Evolutionary conservation across 2,329 filamentous ascomycete genomes (phyloP).

Genomic region (Aspergillus fructus): DNA sequence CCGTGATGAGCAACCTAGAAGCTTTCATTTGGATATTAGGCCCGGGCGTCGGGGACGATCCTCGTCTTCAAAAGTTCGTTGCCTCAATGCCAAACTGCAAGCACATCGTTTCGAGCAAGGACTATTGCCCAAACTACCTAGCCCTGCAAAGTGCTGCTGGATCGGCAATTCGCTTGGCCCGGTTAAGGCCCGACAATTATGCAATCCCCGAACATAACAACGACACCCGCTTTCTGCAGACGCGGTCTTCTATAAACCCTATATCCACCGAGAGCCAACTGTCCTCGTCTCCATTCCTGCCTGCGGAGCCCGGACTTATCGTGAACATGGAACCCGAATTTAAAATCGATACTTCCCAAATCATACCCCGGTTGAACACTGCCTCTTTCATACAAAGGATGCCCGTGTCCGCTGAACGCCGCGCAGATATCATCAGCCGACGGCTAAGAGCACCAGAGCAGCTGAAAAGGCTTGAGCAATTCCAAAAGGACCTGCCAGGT

Average conservation of each 20-base stretch:
- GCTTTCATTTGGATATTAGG: conserved; percentile 82
- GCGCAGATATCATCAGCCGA: conserved; percentile 27
- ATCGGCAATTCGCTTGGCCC: conserved; percentile 67
- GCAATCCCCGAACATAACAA: conserved; percentile 67
- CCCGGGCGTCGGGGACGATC: conserved; percentile 62
- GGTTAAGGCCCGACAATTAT: conserved; percentile 73
- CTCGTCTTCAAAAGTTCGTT: conserved; percentile 69
- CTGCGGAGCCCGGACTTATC: conserved; percentile 43
- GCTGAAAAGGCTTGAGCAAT: conserved; percentile 38
- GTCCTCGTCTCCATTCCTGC: conserved; percentile 25
- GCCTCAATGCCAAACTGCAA: conserved; percentile 57
- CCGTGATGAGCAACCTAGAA: conserved; percentile 66
- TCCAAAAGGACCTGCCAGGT: conserved; percentile 66
- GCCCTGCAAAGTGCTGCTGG: conserved; percentile 65
- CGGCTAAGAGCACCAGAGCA: conserved; percentile 30
- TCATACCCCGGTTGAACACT: conserved; percentile 29
- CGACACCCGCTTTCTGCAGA: conserved; percentile 42
- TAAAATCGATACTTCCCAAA: conserved; percentile 30
- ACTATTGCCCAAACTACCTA: conserved; percentile 74
- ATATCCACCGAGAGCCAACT: background rate
- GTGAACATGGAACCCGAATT: conserved; percentile 50
- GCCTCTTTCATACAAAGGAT: conserved; percentile 21
- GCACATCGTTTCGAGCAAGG: conserved; percentile 75
- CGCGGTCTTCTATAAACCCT: conserved; percentile 17
- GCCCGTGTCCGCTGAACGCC: conserved; percentile 30